These are phyloP conservation scores for Pseudofabraea citricarpa DNA, from an alignment of 2,329 filamentous ascomycete species.

Conservation along the genomic window DNA sequence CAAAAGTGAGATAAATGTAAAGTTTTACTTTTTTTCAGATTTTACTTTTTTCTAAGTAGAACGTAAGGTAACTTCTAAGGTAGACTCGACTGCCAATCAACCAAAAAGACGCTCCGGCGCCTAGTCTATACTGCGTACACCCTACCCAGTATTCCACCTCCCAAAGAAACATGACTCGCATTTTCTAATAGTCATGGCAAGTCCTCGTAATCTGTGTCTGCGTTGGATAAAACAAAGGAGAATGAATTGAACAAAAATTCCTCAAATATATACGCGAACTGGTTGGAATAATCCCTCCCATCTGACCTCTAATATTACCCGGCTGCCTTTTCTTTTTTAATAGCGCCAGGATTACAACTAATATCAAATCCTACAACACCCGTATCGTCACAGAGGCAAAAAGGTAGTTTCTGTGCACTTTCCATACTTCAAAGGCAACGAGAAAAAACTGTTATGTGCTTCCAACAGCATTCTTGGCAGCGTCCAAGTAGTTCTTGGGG, in stretches of 20 bases:
- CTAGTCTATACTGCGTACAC: too few relatives aligned
- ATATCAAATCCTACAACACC: background rate
- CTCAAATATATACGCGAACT: background rate
- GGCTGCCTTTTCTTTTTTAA: too few relatives aligned
- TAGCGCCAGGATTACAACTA: constrained; percentile 1
- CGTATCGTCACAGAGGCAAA: background rate
- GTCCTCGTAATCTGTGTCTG: too few relatives aligned
- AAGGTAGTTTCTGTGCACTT: background rate
- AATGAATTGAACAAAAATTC: background rate
- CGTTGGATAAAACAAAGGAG: background rate
- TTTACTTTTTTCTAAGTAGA: too few relatives aligned
- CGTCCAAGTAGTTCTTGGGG: constrained; percentile 30
- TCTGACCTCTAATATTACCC: background rate
- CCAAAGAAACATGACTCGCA: too few relatives aligned
- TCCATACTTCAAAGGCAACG: background rate
- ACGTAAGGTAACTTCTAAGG: too few relatives aligned
- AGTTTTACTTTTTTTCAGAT: too few relatives aligned
- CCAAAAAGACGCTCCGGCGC: too few relatives aligned
- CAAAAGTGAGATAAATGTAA: too few relatives aligned
- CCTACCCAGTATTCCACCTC: too few relatives aligned
- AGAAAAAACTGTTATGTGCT: constrained; percentile 1
- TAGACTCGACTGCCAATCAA: too few relatives aligned
- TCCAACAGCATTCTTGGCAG: constrained; percentile 21
- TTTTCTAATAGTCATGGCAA: too few relatives aligned
- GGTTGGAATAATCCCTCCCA: background rate